Evolutionary conservation across 495 filamentous ascomycete species (phyloP), one percentile per base, ranked within the genome.

Genomic region (Tuber umbilicatum): DNA sequence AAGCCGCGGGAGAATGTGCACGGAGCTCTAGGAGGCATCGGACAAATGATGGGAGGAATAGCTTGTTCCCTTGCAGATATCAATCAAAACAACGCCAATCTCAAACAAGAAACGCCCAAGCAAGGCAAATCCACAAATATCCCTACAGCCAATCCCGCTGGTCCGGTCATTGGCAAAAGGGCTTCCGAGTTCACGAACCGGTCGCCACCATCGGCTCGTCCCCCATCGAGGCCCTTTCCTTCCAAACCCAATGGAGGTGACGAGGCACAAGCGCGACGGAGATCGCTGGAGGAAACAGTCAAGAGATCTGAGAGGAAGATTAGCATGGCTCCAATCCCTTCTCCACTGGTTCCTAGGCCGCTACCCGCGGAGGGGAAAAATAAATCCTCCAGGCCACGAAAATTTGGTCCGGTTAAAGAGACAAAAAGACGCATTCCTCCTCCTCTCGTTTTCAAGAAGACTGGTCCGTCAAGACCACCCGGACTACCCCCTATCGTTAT

Each of bases 401-500:
- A 31, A 14, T n/a, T 0, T 60, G n/a, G 9, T 31, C 50, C 50
- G n/a, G 10, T 31, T 27, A 60, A 31, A 4, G 9, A 55, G n/a
- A 21, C 50, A 14, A 60, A 60, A 60, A 27, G 50, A 31, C 50
- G 1, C 16, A 60, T 31, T 16, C 50, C 50, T 60, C 50, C 50
- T 4, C 50, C 50, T 31, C 50, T 60, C 2, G 50, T 60, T 31
- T 16, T 60, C 50, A 60, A 4, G n/a, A 60, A 60, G 50, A 60
- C 50, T 12, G 50, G 50, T 60, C 50, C 50, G n/a, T 31, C 50
- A 31, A 60, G 50, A 31, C 50, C 50, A 31, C 50, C 12, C 12
- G 50, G 50, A 60, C 31, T 60, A 60, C n/a, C 50, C 50, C 50
- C 50, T 60, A 60, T 60, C n/a, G 50, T 60, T 60, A 60, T 60